A percentile compares a stretch with the other conserved stretches of the same genome.
Evolutionary conservation across 371 early-diverging fungal genomes (phyloP).

Genomic region (Mortierella sp.): DNA sequence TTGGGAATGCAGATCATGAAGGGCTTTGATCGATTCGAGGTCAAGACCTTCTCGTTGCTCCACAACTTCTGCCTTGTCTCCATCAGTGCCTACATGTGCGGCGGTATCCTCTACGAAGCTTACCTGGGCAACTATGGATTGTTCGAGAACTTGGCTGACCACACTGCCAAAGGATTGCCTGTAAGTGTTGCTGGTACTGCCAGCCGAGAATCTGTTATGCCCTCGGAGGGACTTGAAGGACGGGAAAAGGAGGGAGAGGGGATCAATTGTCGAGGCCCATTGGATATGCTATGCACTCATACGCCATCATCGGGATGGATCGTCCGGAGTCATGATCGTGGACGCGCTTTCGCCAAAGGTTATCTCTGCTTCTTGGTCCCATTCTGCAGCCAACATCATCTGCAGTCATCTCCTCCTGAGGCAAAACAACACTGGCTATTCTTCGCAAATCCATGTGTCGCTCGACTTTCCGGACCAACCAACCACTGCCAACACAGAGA

Average conservation of each 20-base stretch:
- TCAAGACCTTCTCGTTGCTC: conserved; percentile 57
- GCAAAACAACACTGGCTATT: too few species aligned
- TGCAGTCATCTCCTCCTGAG: too few species aligned
- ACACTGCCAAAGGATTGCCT: conserved; percentile 51
- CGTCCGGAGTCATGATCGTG: too few species aligned
- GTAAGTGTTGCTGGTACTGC: conserved; percentile 44
- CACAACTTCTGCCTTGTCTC: conserved; percentile 63
- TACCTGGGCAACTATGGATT: conserved; percentile 55
- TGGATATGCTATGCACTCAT: too few species aligned
- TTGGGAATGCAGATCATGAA: conserved; percentile 61
- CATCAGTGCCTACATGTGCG: conserved; percentile 65
- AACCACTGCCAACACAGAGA: conserved; percentile 16
- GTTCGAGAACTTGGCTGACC: conserved; percentile 59
- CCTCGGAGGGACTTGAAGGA: too few species aligned
- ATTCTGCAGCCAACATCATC: too few species aligned
- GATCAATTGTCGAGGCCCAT: too few species aligned
- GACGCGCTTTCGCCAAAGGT: too few species aligned
- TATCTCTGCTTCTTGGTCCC: too few species aligned
- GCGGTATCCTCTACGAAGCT: conserved; percentile 60
- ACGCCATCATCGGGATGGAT: too few species aligned
- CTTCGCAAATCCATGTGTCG: too few species aligned
- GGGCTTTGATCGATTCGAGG: conserved; percentile 50
- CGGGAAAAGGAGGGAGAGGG: too few species aligned
- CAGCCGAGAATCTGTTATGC: background rate
- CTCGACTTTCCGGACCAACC: background rate